Evolutionary conservation across 345 rosid genomes (phyloP), one percentile per base, ranked within the genome.

Genomic region (Murraya paniculata): DNA sequence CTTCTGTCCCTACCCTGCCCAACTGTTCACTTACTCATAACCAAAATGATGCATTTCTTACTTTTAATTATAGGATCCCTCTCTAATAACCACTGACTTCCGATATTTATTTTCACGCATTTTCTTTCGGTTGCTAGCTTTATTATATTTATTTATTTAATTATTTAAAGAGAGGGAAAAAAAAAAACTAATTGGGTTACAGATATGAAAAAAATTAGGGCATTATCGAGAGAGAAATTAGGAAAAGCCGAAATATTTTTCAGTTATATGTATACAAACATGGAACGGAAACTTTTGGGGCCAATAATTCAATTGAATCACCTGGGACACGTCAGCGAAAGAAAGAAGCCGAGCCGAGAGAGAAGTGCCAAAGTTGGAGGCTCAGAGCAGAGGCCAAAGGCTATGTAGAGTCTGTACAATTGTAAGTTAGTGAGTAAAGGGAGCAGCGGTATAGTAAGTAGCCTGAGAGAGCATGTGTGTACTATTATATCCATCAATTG

Each of bases 251-350:
- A 38, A 30, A 25, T 10, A 4, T 81, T 74, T 72, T 60, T 73
- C 65, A 73, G 72, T 82, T 74, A 41, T 8, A 38, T 7, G 1
- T 36, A 33, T 79, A 55, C 76, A 79, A 76, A 72, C 84, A 80
- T 76, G 75, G 45, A 39, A 39, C 85, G 85, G 82, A 81, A 84
- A 82, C 85, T 84, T 89, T 85, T 78, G 73, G 78, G 68, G 27
- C 61, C 88, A 83, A 86, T 85, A 83, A 82, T 85, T 78, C 85
- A 83, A 62, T n/a, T 62, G 66, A 28, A 75, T 77, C 87, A 83
- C 84, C 79, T 86, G 87, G 80, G 77, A 80, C 84, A 86, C 83
- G 82, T 81, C 73, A 77, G 67, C 79, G 57, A 62, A 38, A 21
- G 31, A 71, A 85, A 58, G 75, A 77, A 88, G 84, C 86, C 84